Evolutionary conservation across 23 red algal species (phyloP), one percentile per base, ranked within the genome.

Genomic region (Pyropia haitanensis): DNA sequence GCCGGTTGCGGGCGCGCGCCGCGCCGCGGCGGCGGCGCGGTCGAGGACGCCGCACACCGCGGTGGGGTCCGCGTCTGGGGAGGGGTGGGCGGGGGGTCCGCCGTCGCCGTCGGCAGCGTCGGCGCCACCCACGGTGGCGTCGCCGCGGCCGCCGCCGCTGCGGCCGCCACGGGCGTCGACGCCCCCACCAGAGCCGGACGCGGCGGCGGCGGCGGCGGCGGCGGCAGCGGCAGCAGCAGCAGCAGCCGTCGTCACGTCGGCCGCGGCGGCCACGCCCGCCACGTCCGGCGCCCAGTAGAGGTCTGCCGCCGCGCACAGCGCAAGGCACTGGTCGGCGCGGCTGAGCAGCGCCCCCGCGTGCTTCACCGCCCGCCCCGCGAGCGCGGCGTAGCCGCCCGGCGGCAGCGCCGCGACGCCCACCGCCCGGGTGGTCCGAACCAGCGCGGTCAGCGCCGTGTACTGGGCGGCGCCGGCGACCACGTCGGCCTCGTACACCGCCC

Each of bases 281-380:
- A 18, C 53, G 20, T 56, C 53, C 6, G 53, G n/a, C 60, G 71
- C 52, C 71, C 71, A 58, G 28, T 76, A 79, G 4, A 91, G 51
- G n/a, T 75, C 58, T 14, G 87, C 56, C 30, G 76, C 81, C 59
- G 63, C 60, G 51, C 70, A 77, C 6, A 91, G 68, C 21, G 79
- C 69, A 53, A 91, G 51, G 52, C 87, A 91, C 56, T 91, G 87
- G 58, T 91, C 87, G 27, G 87, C 79, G 55, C 87, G 58, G 55
- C 76, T 91, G 19, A 91, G 61, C 58, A 79, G 64, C 30, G 72
- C 53, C 44, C 44, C 58, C 20, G 87, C 87, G 61, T 91, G 87
- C 51, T 91, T 91, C 68, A 91, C 67, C 55, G 76, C 76, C 52
- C 76, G 58, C 22, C 56, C 65, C 13, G 71, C 65, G 15, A 91